phyloP scores from a whole-genome alignment of 2,329 filamentous ascomycete species.

The Monilinia polystroma region DNA sequence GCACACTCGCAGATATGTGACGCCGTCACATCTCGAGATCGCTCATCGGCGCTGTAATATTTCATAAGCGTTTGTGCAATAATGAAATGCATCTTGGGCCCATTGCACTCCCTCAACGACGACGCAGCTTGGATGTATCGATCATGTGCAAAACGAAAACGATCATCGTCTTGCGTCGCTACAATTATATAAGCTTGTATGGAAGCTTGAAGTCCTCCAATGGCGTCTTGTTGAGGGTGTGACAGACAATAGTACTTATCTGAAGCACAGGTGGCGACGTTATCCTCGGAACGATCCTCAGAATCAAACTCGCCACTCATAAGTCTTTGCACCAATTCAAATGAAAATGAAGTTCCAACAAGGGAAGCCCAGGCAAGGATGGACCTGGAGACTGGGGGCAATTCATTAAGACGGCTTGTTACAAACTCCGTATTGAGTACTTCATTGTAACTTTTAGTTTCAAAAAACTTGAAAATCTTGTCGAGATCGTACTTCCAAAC shows the following conservation, averaged over 20 bases:
- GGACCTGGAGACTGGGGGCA: conserved; percentile 70
- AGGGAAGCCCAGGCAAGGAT: conserved; percentile 86
- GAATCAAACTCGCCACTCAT: conserved; percentile 73
- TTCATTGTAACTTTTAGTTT: conserved; percentile 73
- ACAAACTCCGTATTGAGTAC: conserved; percentile 83
- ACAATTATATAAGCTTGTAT: conserved; percentile 79
- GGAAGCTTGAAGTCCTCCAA: conserved; percentile 78
- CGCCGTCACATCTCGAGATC: conserved; percentile 69
- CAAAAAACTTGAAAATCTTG: conserved; percentile 80
- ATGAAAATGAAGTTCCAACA: conserved; percentile 80
- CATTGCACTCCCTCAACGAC: conserved; percentile 66
- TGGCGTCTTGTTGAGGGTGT: conserved; percentile 62
- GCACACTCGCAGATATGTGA: conserved; percentile 78
- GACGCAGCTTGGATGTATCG: conserved; percentile 76
- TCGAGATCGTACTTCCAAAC: conserved; percentile 86
- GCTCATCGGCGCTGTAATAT: conserved; percentile 61
- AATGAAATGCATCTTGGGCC: conserved; percentile 83
- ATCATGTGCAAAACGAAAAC: conserved; percentile 86
- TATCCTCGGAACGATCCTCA: conserved; percentile 33
- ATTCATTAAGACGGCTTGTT: conserved; percentile 70
- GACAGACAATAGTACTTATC: conserved; percentile 43
- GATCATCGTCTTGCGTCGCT: conserved; percentile 78
- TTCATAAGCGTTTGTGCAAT: conserved; percentile 80
- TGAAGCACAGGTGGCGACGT: conserved; percentile 38
- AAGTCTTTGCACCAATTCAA: conserved; percentile 73